Evolutionary conservation across 139 green algal species (phyloP), one percentile per base, ranked within the genome.

Genomic region (Auxenochlorella pyrenoidosa): DNA sequence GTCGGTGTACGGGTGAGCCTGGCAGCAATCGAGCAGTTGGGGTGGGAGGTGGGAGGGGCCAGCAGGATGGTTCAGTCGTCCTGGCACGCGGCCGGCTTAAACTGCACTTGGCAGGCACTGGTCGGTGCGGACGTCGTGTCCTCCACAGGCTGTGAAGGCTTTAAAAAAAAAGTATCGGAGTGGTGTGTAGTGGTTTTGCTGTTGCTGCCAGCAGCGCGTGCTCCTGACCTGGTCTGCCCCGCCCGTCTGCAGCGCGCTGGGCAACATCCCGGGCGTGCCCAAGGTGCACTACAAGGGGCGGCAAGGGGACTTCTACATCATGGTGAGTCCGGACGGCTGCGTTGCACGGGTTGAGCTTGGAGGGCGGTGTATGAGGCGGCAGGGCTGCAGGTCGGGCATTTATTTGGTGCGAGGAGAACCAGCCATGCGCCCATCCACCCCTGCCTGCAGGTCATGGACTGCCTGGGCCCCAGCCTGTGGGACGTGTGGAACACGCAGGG

Each of bases 251-350:
- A 98, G 95, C 54, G 94, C 92, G 2, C 91, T 97, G 43, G 94
- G 94, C 24, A 93, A 94, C 84, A 94, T 97, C 0, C 92, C 94
- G 82, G 96, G 96, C 41, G 96, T 99, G 59, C 97, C 97, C 19
- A 97, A 96, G 75, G 97, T 99, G 65, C 97, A 99, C 90, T 99
- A 96, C 94, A 99, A 99, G 88, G 98, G 98, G 22, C 90, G 96
- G 26, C 97, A 99, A 86, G 95, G 95, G 0, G 98, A 99, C 83
- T 99, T 98, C 89, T 99, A 99, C 89, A 95, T 99, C 90, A 99
- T 99, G 97, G 98, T 98, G 65, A 21, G 65, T n/a, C n/a, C 22
- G n/a, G 34, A 34, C 19, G 18, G 19, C 12, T 34, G 22, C 73
- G 54, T 54, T 38, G 47, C 26, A 8, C 36, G 12, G n/a, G 41